phyloP scores from a whole-genome alignment of 2,329 filamentous ascomycete genomes.

The Clarireedia homoeocarpa region DNA sequence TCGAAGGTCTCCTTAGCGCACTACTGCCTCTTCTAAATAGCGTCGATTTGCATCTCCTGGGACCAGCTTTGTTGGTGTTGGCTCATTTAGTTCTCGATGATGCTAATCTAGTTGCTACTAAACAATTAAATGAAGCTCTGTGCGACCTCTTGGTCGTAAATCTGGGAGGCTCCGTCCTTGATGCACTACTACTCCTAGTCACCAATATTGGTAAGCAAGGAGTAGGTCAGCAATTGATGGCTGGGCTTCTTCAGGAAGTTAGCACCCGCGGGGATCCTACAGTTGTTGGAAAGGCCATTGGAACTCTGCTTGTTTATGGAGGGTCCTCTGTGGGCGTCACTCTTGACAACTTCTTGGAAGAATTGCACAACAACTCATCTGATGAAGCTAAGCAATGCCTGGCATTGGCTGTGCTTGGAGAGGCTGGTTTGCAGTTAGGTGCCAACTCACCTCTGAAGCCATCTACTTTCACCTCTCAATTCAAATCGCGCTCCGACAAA shows the following conservation, averaged over 20 bases:
- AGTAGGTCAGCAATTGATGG: slow-evolving; percentile 69
- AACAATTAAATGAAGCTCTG: slow-evolving; percentile 59
- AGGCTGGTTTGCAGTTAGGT: slow-evolving; percentile 79
- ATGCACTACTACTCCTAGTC: slow-evolving; percentile 77
- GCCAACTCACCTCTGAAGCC: slow-evolving; percentile 64
- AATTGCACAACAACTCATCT: slow-evolving; percentile 52
- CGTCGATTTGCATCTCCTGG: slow-evolving; percentile 78
- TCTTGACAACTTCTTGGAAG: slow-evolving; percentile 73
- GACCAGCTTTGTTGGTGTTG: slow-evolving; percentile 75
- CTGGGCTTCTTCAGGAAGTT: slow-evolving; percentile 66
- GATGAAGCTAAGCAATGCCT: slow-evolving; percentile 78
- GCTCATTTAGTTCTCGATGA: slow-evolving; percentile 67
- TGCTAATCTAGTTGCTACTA: slow-evolving; percentile 57
- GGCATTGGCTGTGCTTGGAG: slow-evolving; percentile 85
- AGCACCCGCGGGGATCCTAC: slow-evolving; percentile 78
- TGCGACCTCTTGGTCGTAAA: slow-evolving; percentile 69
- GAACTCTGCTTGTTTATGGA: slow-evolving; percentile 79
- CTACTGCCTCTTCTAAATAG: slow-evolving; percentile 72
- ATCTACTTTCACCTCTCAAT: slow-evolving; percentile 71
- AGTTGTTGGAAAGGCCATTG: slow-evolving; percentile 90
- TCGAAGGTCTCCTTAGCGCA: slow-evolving; percentile 60
- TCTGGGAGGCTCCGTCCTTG: slow-evolving; percentile 69
- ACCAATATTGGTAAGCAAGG: slow-evolving; percentile 71
- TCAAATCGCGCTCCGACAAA: slow-evolving; percentile 69
- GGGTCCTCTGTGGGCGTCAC: slow-evolving; percentile 68